Conservation (phyloP, 2,329 filamentous ascomycete species). For the Aspergillus pseudonomiae region DNA sequence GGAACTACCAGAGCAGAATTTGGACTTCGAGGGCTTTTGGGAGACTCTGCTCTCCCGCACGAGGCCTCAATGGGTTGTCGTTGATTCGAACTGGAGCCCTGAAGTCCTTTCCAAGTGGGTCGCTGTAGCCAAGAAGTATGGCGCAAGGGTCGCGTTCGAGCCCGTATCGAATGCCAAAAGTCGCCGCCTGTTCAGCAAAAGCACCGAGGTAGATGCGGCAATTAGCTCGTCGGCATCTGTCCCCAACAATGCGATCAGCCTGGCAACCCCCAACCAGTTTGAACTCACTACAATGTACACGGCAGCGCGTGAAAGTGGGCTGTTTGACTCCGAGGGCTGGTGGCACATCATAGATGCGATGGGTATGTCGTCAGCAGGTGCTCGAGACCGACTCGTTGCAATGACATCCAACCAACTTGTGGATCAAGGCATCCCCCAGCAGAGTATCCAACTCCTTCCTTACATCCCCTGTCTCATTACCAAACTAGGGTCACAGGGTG, state of each 20-base stretch:
- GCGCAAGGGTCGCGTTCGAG: slow-evolving; percentile 74
- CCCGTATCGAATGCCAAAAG: slow-evolving; percentile 86
- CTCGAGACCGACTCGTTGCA: slow-evolving; percentile 70
- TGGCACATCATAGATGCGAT: slow-evolving; percentile 79
- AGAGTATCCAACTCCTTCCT: slow-evolving; percentile 80
- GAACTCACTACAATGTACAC: slow-evolving; percentile 80
- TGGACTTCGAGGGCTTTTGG: slow-evolving; percentile 60
- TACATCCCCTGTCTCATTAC: slow-evolving; percentile 84
- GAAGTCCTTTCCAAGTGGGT: slow-evolving; percentile 70
- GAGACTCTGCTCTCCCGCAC: slow-evolving; percentile 58
- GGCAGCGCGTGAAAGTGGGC: slow-evolving; percentile 66
- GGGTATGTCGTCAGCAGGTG: slow-evolving; percentile 67
- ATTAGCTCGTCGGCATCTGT: slow-evolving; percentile 49
- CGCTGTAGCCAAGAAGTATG: slow-evolving; percentile 57
- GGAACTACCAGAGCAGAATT: slow-evolving; percentile 46
- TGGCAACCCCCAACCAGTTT: slow-evolving; percentile 80
- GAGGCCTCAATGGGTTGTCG: slow-evolving; percentile 74
- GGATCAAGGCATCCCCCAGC: slow-evolving; percentile 79
- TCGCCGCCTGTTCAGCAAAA: slow-evolving; percentile 62
- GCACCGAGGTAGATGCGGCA: slow-evolving; percentile 25
- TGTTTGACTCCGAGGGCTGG: slow-evolving; percentile 74
- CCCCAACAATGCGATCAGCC: slow-evolving; percentile 66
- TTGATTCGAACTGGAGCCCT: slow-evolving; percentile 85
- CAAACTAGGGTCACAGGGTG: slow-evolving; percentile 77
- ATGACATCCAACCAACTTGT: slow-evolving; percentile 70